Evolutionary conservation across 257 asterid species (phyloP), one percentile per base, ranked within the genome.

Genomic region (Solanum corneliomulleri): DNA sequence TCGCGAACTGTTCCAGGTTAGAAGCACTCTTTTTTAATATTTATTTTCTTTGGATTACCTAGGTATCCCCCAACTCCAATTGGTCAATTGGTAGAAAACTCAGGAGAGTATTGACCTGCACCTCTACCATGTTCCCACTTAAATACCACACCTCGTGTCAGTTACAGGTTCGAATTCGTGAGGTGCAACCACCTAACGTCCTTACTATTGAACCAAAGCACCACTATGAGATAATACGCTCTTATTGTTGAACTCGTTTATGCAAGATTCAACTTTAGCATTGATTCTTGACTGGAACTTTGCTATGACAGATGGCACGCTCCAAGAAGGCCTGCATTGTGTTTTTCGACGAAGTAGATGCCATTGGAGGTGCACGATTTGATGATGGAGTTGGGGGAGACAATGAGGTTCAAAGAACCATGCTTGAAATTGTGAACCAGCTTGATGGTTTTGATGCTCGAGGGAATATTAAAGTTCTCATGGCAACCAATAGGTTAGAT

Each of bases 371-470:
- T 84, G 99, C 99, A 47, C 90, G 99, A 37, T 97, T 97, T 88
- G 99, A 96, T 89, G 99, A 96, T 90, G 99, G 99, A 14, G 96
- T 91, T 6, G 99, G 99, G 87, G 99, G 99, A 77, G 99, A 97
- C 89, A 97, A 97, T 85, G 99, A 97, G 91, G 99, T 96, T 86
- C 99, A 97, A 87, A 94, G 99, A 18, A 97, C 99, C 69, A 97
- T 97, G 99, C 97, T 97, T 88, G 99, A 97, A 90, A 95, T 97
- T 86, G 99, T 97, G 85, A 97, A 97, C 89, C 99, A 97, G 93
- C 98, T 97, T 44, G 99, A 97, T 89, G 99, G 99, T 41, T 97
- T 97, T 88, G 99, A 97, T 91, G 99, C 99, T 33, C 99, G 99
- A 86, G 99, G 99, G 60, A 97, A 97, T 87, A 97, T 97, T 62